Evolutionary conservation across 2,329 filamentous ascomycete genomes (phyloP), one percentile per base, ranked within the genome.

Genomic region (Canariomyces notabilis): DNA sequence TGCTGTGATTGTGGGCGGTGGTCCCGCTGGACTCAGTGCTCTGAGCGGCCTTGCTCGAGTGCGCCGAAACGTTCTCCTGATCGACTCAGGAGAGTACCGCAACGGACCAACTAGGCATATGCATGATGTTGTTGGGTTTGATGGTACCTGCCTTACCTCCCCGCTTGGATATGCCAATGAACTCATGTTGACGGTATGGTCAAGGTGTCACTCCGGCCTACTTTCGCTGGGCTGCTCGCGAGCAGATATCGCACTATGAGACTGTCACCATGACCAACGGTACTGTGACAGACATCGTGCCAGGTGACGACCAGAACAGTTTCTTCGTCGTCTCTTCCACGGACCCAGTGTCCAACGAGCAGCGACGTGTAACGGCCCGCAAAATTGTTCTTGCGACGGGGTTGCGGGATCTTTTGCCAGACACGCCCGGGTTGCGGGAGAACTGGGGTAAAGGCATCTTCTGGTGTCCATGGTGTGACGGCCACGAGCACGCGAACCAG

Each of bases 381-480:
- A 79, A 78, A 55, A 58, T 83, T 29, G 64, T 83, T 26, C 69
- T 83, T 3, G 79, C 70, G 18, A 82, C 78, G 0, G 80, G 79
- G 5, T 61, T 83, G 16, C 64, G 62, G 6, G 79, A 82, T 54
- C 58, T 77, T 19, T 62, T 83, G 2, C 77, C 80, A 1, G 18
- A 48, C 0, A 81, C 77, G 0, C 77, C 79, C 0, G 79, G 80
- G 0, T 44, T 82, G 0, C 23, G 53, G 6, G 73, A 79, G 44
- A 74, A 71, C 55, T 83, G 75, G 71, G 78, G 76, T 39, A 69
- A 75, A 48, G 80, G 79, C 5, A 73, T 82, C 42, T 82, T 66
- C 63, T 82, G 79, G 77, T 83, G 79, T 44, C 77, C 78, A 0
- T 83, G 79, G 79, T 83, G 79, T 51, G 79, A 83, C 56, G 79